Evolutionary conservation across 2,329 filamentous ascomycete species (phyloP).

Genomic region (Sclerotinia sclerotiorum): DNA sequence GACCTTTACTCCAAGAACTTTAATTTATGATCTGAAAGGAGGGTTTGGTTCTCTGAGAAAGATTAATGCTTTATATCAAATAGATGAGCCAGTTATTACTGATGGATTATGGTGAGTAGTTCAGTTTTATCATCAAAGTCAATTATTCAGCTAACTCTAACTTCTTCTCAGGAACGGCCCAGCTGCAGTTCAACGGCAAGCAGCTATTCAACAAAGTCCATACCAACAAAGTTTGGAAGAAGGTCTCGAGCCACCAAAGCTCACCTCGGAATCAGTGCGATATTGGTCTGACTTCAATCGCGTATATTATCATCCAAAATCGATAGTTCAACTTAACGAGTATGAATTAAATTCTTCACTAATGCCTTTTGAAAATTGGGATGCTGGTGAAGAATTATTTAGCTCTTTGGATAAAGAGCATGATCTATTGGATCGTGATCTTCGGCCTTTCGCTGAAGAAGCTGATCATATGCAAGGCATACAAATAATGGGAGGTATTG

Average conservation of each 20-base stretch:
- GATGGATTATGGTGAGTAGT: conserved; percentile 44
- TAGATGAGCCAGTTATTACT: conserved; percentile 39
- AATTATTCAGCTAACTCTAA: conserved; percentile 17
- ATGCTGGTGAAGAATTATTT: conserved; percentile 73
- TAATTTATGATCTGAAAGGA: conserved; percentile 94
- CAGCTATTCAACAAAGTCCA: conserved; percentile 64
- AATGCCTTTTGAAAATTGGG: conserved; percentile 79
- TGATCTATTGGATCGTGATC: conserved; percentile 85
- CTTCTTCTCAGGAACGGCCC: conserved; percentile 57
- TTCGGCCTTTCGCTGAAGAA: conserved; percentile 86
- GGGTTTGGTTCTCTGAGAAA: conserved; percentile 86
- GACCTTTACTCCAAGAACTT: conserved; percentile 85
- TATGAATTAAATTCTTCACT: conserved; percentile 79
- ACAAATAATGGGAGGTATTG: conserved; percentile 69
- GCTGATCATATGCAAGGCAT: conserved; percentile 89
- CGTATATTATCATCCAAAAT: conserved; percentile 87
- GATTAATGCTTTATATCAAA: conserved; percentile 78
- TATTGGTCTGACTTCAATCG: conserved; percentile 98
- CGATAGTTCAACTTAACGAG: conserved; percentile 82
- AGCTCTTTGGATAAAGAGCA: conserved; percentile 71
- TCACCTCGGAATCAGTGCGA: conserved; percentile 71
- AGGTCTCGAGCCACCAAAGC: conserved; percentile 60
- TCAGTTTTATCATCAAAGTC: neutral
- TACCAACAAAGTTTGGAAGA: conserved; percentile 81
- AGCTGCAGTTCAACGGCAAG: conserved; percentile 66